Base-by-base conservation (phyloP, 2,329 filamentous ascomycete genomes). In the Aspergillus fijiensis region DNA sequence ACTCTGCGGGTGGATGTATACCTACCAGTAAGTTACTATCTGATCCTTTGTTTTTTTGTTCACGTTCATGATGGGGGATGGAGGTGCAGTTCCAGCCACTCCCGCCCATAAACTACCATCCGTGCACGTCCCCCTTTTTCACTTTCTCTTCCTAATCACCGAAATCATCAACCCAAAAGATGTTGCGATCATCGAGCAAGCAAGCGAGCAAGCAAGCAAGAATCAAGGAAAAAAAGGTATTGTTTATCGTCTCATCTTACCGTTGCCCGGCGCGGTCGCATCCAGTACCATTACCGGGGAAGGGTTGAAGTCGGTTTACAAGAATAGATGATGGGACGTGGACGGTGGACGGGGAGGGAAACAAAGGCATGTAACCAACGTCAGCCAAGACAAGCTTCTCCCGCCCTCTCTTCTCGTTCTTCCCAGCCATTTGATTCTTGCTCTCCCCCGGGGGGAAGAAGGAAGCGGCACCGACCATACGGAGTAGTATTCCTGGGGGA, bases 361-460 rank as follows among this genome's bases (percentile, higher is more conserved):
- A 27, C 9, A 29, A 19, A 25, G 16, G 42, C 42, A 49, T 48
- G 51, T 54, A 49, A 55, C 52, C 19, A 35, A 55, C 53, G 53
- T 55, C 53, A 55, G 53, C 53, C 53, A 55, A 55, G 53, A 48
- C 27, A 7, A 33, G 7, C 23, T 19, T 4, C 42, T 6, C 12
- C n/a, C 5, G 21, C 35, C 4, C 39, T 14, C 39, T 19, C 5
- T 2, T 19, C 16, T 45, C 16, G 7, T 16, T n/a, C 14, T 45
- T 45, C 35, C 53, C 53, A 49, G 53, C 53, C 53, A 55, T 55
- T 29, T 49, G 49, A 31, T 29, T 50, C 29, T 9, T 25, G 49
- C 14, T 45, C 16, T 16, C 39, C 39, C 39, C 39, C 2, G 19
- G 39, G 39, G 25, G n/a, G 7, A 29, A 7, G 27, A 29, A 29